Conservation (phyloP, 2,329 filamentous ascomycete genomes). For the Aspergillus versicolor region DNA sequence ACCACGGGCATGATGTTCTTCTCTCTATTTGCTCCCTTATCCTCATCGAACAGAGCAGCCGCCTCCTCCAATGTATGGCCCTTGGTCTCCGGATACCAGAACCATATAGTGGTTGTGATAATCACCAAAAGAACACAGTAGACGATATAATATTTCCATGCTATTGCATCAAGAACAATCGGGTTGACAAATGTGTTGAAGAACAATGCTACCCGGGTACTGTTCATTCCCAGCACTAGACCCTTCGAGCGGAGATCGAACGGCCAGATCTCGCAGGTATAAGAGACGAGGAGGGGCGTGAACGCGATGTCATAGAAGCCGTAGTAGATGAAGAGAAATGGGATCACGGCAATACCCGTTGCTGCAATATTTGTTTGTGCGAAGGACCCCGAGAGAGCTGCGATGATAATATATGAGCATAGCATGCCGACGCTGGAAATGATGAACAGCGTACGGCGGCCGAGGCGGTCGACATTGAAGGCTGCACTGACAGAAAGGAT, state of each 20-base stretch:
- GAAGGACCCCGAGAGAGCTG: constrained; percentile 21
- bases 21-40: neutral
- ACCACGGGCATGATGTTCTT: neutral
- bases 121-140: constrained; percentile 30
- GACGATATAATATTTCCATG: constrained; percentile 38
- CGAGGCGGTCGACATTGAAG: neutral
- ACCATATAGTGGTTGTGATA: constrained; percentile 22
- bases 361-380: constrained; percentile 14
- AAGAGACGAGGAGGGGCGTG: constrained; percentile 56
- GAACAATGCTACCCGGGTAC: constrained; percentile 25
- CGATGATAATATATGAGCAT: constrained; percentile 23
- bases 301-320: constrained; percentile 62
- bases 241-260: constrained; percentile 52
- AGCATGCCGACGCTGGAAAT: constrained; percentile 24
- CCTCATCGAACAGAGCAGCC: constrained; percentile 27
- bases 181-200: constrained; percentile 33
- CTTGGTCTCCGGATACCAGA: constrained; percentile 31
- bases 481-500: neutral
- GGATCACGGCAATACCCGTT: constrained; percentile 44
- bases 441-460: neutral
- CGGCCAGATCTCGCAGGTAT: constrained; percentile 59
- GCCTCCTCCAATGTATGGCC: constrained; percentile 31
- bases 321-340: constrained; percentile 60
- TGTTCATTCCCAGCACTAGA: constrained; percentile 24
- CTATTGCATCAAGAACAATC: constrained; percentile 32